Evolutionary conservation across 495 filamentous ascomycete genomes (phyloP).

Genomic region (Bacidia gigantensis): DNA sequence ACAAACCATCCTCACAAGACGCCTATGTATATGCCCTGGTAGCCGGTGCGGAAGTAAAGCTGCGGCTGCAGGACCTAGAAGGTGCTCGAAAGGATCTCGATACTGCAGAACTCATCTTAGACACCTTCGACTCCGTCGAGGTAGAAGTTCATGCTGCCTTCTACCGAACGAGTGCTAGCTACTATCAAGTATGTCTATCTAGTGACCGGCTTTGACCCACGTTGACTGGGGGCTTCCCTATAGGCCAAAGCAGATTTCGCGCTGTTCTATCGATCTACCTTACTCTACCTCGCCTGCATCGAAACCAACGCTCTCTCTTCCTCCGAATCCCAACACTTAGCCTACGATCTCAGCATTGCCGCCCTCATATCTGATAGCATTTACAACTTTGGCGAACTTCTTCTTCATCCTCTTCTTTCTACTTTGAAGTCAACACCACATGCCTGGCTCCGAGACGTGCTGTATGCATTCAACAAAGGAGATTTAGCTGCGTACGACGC

Average conservation of each 20-base stretch:
- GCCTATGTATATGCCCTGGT: constrained; percentile 89
- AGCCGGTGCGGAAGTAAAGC: constrained; percentile 78
- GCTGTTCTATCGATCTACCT: constrained; percentile 89
- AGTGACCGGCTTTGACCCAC: background rate
- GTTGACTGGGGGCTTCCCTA: background rate
- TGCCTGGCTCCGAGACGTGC: constrained; percentile 78
- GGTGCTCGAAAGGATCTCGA: constrained; percentile 76
- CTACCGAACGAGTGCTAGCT: constrained; percentile 89
- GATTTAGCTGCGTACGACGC: constrained; percentile 78
- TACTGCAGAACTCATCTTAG: constrained; percentile 71
- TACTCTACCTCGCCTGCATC: constrained; percentile 96
- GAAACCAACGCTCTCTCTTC: constrained; percentile 58
- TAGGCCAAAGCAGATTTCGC: constrained; percentile 78
- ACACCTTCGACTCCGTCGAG: constrained; percentile 89
- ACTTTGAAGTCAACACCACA: constrained; percentile 52
- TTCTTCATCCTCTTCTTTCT: constrained; percentile 91
- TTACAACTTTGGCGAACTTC: constrained; percentile 98
- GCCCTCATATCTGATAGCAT: constrained; percentile 86
- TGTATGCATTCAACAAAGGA: constrained; percentile 95
- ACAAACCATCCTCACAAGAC: constrained; percentile 87
- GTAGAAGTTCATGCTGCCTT: constrained; percentile 92
- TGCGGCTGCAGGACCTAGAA: constrained; percentile 59
- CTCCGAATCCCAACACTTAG: constrained; percentile 60
- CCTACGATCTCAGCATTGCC: constrained; percentile 85
- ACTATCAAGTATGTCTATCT: constrained; percentile 51